A percentile compares a stretch with the other conserved stretches of the same genome.
Conservation (phyloP, 2,329 filamentous ascomycete species). For the Aquanectria penicillioides region DNA sequence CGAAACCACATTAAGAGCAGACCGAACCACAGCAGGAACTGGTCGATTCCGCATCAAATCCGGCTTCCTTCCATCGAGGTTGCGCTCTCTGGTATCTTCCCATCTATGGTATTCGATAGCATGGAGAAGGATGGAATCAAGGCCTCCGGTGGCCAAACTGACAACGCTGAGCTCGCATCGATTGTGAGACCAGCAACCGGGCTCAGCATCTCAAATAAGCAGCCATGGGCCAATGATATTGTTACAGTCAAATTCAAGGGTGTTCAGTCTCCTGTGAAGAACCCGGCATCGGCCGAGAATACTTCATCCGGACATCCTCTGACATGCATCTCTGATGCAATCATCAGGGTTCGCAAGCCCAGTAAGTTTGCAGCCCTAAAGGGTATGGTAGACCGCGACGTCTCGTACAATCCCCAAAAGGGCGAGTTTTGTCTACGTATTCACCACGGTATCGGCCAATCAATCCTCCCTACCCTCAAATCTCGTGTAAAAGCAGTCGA, state of each 20-base stretch:
- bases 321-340: conserved; percentile 60
- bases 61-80: conserved; percentile 60
- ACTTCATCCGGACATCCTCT: conserved; percentile 37
- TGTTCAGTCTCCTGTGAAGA: conserved; percentile 44
- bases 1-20: conserved; percentile 54
- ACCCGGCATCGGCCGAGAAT: conserved; percentile 23
- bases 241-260: conserved; percentile 68
- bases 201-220: conserved; percentile 38
- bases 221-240: conserved; percentile 67
- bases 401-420: conserved; percentile 67
- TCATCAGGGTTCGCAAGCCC: conserved; percentile 64
- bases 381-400: conserved; percentile 66
- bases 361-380: conserved; percentile 65
- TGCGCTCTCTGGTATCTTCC: conserved; percentile 58
- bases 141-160: conserved; percentile 10
- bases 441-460: conserved; percentile 65
- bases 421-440: conserved; percentile 73
- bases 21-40: conserved; percentile 47
- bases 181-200: conserved; percentile 35
- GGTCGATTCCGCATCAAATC: conserved; percentile 54
- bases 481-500: conserved; percentile 73
- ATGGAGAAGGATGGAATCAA: conserved; percentile 29
- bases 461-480: conserved; percentile 68
- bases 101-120: conserved; percentile 45
- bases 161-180: conserved; percentile 34